Evolutionary conservation across 768 basidiomycete genomes (phyloP).

Genomic region (Amanita inopinata): DNA sequence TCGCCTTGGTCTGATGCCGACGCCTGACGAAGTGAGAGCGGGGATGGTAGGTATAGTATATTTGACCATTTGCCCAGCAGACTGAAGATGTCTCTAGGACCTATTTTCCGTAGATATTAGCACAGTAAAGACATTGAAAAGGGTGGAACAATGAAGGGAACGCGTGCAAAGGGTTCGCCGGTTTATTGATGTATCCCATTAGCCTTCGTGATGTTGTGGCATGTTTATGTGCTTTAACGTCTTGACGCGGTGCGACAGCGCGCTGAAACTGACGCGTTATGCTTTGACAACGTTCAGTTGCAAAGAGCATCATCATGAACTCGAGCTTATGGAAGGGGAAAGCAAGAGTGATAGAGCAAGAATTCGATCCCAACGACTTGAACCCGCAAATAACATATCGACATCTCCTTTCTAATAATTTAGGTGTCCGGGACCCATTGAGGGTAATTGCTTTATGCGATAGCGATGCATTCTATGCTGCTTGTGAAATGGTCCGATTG

Average conservation of each 20-base stretch:
- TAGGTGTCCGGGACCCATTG: conserved; percentile 65
- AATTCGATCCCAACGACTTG: conserved; percentile 43
- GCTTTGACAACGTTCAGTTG: no score
- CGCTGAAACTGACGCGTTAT: no score
- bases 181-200: no score
- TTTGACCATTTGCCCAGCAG: neutral
- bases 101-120: conserved; percentile 32
- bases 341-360: conserved; percentile 31
- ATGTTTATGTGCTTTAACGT: no score
- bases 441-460: conserved; percentile 87
- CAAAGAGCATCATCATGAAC: no score
- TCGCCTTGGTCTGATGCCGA: conserved; percentile 73
- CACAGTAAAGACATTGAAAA: conserved; percentile 19
- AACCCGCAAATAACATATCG: conserved; percentile 69
- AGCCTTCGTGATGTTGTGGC: no score
- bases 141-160: conserved; percentile 13
- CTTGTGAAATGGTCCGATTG: conserved; percentile 80
- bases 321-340: conserved; percentile 69
- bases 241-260: no score
- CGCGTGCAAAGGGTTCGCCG: neutral
- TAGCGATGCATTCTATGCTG: conserved; percentile 77
- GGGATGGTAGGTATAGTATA: conserved; percentile 49
- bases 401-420: conserved; percentile 58
- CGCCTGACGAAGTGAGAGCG: conserved; percentile 56
- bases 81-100: conserved; percentile 22